Percentiles rank a stretch among this genome's conserved stretches.
These are phyloP conservation scores for Schoenoplectus tabernaemontani DNA, from an alignment of 202 grass and related monocot species.

Conservation along the genomic window DNA sequence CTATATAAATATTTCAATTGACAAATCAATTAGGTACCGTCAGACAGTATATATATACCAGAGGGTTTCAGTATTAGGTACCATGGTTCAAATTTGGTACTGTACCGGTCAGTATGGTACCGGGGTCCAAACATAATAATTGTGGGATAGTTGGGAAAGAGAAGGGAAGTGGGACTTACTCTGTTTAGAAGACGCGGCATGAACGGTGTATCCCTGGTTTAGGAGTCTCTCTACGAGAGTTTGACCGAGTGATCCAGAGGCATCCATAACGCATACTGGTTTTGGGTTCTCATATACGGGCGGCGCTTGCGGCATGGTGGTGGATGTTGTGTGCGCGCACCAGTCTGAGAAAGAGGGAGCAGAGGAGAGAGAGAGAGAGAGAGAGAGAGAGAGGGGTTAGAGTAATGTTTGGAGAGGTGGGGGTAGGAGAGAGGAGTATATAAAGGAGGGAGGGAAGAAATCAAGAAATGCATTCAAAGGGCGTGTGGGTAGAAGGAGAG, in stretches of 20 bases:
- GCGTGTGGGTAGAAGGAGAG: slow-evolving; percentile 11
- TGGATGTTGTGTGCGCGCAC: slow-evolving; percentile 28
- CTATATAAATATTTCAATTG: background rate
- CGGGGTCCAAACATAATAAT: background rate
- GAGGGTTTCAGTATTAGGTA: background rate
- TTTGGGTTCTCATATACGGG: slow-evolving; percentile 24
- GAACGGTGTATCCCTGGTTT: slow-evolving; percentile 75
- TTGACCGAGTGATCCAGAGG: slow-evolving; percentile 40
- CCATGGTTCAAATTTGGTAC: background rate
- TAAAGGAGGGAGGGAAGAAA: slow-evolving; percentile 18
- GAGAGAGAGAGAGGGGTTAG: background rate
- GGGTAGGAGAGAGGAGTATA: slow-evolving; percentile 23
- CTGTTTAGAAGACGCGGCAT: slow-evolving; percentile 49
- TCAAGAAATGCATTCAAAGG: slow-evolving; percentile 24
- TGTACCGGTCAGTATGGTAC: background rate
- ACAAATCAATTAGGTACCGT: background rate
- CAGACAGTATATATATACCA: background rate
- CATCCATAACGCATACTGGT: slow-evolving; percentile 87
- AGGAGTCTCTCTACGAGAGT: slow-evolving; percentile 67
- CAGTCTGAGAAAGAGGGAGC: too few species aligned
- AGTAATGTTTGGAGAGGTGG: slow-evolving; percentile 4
- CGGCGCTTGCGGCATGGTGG: slow-evolving; percentile 26
- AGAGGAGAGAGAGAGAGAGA: background rate
- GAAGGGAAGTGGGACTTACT: too few species aligned
- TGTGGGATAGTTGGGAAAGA: background rate